Percentiles rank a stretch among this genome's conserved stretches.
phyloP scores from a whole-genome alignment of 2,329 filamentous ascomycete genomes.

The Bimuria novae-zelandiae region DNA sequence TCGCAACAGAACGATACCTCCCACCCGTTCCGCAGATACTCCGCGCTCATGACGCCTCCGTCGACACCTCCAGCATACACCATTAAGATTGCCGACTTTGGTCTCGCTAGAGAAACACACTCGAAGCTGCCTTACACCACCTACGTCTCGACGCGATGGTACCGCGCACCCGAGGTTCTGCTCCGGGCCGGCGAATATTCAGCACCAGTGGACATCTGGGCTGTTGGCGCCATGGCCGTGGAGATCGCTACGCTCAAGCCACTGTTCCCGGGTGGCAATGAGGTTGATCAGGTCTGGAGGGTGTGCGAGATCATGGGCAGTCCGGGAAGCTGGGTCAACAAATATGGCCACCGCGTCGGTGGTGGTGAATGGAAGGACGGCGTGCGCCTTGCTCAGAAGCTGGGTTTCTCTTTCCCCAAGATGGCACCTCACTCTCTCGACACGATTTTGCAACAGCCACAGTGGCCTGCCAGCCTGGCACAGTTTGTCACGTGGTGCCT shows the following conservation, averaged over 20 bases:
- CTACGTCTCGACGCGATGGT: slow-evolving; percentile 98
- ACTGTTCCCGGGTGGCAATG: slow-evolving; percentile 94
- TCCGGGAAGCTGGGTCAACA: slow-evolving; percentile 97
- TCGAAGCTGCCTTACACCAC: slow-evolving; percentile 97
- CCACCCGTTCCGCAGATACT: slow-evolving; percentile 91
- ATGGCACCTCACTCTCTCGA: slow-evolving; percentile 98
- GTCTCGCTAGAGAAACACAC: slow-evolving; percentile 94
- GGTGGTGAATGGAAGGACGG: slow-evolving; percentile 98
- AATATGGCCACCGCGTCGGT: slow-evolving; percentile 81
- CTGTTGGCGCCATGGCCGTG: slow-evolving; percentile 96
- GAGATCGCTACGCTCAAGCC: slow-evolving; percentile 97
- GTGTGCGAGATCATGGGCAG: slow-evolving; percentile 99
- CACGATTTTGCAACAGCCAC: slow-evolving; percentile 84
- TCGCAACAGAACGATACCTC: slow-evolving; percentile 79
- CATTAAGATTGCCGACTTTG: slow-evolving; percentile 98
- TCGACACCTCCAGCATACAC: slow-evolving; percentile 93
- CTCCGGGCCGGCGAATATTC: slow-evolving; percentile 95
- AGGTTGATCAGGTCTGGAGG: slow-evolving; percentile 98
- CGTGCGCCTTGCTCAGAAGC: slow-evolving; percentile 86
- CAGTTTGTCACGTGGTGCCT: slow-evolving; percentile 98
- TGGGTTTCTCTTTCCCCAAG: slow-evolving; percentile 97
- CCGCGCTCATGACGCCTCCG: slow-evolving; percentile 87
- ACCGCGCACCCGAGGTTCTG: slow-evolving; percentile 88
- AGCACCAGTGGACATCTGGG: slow-evolving; percentile 97
- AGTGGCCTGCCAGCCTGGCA: slow-evolving; percentile 87